A percentile compares a stretch with the other conserved stretches of the same genome.
phyloP scores from a whole-genome alignment of 2,329 filamentous ascomycete species.

The Xylariales sp. region DNA sequence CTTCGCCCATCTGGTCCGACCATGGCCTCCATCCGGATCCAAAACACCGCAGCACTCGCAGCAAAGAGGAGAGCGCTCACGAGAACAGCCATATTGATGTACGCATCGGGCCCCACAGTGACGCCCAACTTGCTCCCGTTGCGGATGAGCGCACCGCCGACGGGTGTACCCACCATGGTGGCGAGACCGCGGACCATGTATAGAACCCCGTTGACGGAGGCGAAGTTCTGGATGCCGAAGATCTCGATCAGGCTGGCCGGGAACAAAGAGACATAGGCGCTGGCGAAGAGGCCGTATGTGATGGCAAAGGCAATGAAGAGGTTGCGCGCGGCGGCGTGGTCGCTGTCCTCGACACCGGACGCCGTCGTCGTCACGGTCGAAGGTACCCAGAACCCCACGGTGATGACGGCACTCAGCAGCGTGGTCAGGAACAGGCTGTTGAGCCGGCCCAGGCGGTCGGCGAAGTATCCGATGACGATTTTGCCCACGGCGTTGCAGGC shows the following conservation, averaged over 20 bases:
- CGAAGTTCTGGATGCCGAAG: neutral
- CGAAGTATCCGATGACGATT: neutral
- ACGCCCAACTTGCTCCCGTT: too few species aligned
- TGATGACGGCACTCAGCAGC: neutral
- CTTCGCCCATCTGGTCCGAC: neutral
- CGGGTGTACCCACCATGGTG: neutral
- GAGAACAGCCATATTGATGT: neutral
- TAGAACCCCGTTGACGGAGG: neutral
- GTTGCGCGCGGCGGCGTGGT: neutral
- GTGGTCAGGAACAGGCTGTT: slow-evolving; percentile 1
- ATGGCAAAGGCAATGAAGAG: neutral
- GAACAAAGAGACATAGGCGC: slow-evolving; percentile 1
- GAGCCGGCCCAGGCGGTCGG: neutral
- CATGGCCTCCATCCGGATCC: neutral
- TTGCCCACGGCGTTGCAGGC: neutral
- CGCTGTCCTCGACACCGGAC: too few species aligned
- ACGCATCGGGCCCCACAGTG: neutral
- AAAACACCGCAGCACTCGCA: neutral
- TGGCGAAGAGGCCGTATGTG: neutral
- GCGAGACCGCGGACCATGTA: neutral
- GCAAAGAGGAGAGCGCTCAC: neutral
- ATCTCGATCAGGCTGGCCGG: slow-evolving; percentile 1
- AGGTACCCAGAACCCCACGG: slow-evolving; percentile 1
- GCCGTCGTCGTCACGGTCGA: too few species aligned
- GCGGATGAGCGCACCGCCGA: neutral